These are phyloP conservation scores for Neofusicoccum umdonicola DNA, from an alignment of 2,329 filamentous ascomycete species.

Conservation along the genomic window DNA sequence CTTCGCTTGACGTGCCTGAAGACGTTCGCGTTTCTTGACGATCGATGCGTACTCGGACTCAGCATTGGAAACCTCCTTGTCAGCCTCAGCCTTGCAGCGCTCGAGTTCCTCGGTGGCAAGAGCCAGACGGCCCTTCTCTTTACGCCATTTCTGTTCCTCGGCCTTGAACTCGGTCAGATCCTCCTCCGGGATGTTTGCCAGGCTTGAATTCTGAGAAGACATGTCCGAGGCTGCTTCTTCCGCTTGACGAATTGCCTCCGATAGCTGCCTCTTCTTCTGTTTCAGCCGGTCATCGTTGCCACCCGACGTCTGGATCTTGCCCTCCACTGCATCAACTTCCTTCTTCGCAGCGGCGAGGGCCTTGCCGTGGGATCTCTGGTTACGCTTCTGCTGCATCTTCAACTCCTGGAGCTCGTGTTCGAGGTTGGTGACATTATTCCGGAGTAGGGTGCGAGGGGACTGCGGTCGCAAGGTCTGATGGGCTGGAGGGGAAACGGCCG, in stretches of 20 bases:
- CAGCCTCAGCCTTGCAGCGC: conserved; percentile 59
- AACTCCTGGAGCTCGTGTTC: conserved; percentile 70
- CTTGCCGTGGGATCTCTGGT: conserved; percentile 72
- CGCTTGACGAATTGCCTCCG: conserved; percentile 69
- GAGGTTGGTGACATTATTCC: conserved; percentile 70
- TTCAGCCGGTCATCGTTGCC: conserved; percentile 73
- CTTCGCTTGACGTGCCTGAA: conserved; percentile 68
- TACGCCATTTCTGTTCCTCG: conserved; percentile 58
- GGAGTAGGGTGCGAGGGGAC: conserved; percentile 73
- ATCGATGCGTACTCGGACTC: conserved; percentile 63
- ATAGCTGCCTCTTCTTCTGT: conserved; percentile 73
- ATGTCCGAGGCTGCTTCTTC: conserved; percentile 61
- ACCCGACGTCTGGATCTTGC: conserved; percentile 64
- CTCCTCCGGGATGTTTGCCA: conserved; percentile 63
- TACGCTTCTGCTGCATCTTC: conserved; percentile 65
- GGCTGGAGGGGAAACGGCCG: conserved; percentile 44
- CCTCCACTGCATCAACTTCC: conserved; percentile 69
- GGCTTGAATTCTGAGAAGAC: conserved; percentile 59
- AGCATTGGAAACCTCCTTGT: conserved; percentile 61
- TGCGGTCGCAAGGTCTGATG: conserved; percentile 68
- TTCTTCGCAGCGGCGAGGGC: conserved; percentile 66
- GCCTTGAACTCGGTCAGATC: conserved; percentile 58
- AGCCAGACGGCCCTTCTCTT: conserved; percentile 52
- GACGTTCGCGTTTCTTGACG: conserved; percentile 69
- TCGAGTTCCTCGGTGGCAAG: conserved; percentile 58